Evolutionary conservation across 768 basidiomycete species (phyloP).

Genomic region (Xanthoconium stramineum): DNA sequence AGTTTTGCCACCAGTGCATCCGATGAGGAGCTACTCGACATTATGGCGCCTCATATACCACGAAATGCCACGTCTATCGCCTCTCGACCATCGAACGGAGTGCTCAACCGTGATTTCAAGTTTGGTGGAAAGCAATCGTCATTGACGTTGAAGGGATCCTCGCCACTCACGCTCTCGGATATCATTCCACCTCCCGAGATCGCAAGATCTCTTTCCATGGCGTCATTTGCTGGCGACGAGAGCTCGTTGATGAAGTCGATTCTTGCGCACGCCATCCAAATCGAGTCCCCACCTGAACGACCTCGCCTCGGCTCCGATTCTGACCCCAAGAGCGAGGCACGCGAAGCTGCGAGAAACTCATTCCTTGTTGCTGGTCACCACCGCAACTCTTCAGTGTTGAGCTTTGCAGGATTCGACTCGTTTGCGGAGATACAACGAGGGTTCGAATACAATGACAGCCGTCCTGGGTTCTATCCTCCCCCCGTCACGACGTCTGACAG

Average conservation of each 20-base stretch:
- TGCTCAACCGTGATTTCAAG: constrained; percentile 69
- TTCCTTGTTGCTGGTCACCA: constrained; percentile 25
- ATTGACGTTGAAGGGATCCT: constrained; percentile 5
- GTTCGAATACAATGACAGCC: constrained; percentile 65
- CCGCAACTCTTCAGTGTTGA: constrained; percentile 47
- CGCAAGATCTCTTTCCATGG: constrained; percentile 45
- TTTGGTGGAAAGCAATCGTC: constrained; percentile 54
- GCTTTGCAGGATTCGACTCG: constrained; percentile 70
- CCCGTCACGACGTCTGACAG: constrained; percentile 35
- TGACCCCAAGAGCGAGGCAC: constrained; percentile 35
- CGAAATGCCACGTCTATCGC: constrained; percentile 31
- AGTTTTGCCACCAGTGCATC: constrained; percentile 26
- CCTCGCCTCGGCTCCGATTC: constrained; percentile 44
- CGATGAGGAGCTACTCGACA: constrained; percentile 32
- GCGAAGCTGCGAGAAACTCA: constrained; percentile 22
- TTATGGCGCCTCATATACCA: constrained; percentile 15
- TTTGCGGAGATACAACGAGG: constrained; percentile 78
- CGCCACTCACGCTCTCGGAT: constrained; percentile 58
- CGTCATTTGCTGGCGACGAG: constrained; percentile 45
- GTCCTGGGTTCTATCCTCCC: constrained; percentile 66
- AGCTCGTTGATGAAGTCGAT: constrained; percentile 56
- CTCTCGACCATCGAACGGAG: constrained; percentile 56
- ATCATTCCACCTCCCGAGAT: constrained; percentile 68
- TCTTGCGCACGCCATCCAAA: constrained; percentile 43
- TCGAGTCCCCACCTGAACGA: constrained; percentile 32